Percentiles rank a stretch among this genome's conserved stretches.
phyloP scores from a whole-genome alignment of 2,329 filamentous ascomycete species.

The Claviceps cyperi region DNA sequence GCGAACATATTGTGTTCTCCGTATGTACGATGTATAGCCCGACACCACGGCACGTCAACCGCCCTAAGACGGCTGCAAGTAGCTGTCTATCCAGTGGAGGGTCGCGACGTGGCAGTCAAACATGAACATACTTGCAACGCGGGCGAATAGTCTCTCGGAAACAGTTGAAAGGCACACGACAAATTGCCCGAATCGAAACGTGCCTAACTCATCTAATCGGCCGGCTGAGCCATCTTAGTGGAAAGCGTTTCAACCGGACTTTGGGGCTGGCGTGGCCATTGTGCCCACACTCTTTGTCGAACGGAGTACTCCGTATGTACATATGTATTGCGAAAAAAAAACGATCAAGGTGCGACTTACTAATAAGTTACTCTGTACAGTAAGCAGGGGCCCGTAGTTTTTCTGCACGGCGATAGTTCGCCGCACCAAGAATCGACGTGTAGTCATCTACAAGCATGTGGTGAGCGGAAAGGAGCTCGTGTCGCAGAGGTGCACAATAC shows the following conservation, averaged over 20 bases:
- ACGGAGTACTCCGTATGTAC: too few species aligned
- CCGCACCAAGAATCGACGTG: not conserved
- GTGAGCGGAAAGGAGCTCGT: not conserved
- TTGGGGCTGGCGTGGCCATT: not conserved
- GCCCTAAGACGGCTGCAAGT: not conserved
- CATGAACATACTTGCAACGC: not conserved
- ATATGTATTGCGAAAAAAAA: not conserved
- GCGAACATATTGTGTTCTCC: not conserved
- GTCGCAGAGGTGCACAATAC: too few species aligned
- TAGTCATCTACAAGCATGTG: not conserved
- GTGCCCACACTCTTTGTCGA: not conserved
- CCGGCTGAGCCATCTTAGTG: not conserved
- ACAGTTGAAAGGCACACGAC: conserved; percentile 1
- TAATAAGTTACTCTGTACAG: too few species aligned
- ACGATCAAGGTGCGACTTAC: not conserved
- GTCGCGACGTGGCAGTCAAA: not conserved
- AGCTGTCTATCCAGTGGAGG: not conserved
- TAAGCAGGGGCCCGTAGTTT: not conserved
- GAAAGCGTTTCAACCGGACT: not conserved
- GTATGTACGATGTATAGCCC: not conserved
- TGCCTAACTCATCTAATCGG: not conserved
- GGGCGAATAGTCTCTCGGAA: not conserved
- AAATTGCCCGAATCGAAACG: conserved; percentile 1
- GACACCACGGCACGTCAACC: not conserved
- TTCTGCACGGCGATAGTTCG: not conserved